Evolutionary conservation across 2,329 filamentous ascomycete species (phyloP).

Genomic region (Raffaelea albimanens): DNA sequence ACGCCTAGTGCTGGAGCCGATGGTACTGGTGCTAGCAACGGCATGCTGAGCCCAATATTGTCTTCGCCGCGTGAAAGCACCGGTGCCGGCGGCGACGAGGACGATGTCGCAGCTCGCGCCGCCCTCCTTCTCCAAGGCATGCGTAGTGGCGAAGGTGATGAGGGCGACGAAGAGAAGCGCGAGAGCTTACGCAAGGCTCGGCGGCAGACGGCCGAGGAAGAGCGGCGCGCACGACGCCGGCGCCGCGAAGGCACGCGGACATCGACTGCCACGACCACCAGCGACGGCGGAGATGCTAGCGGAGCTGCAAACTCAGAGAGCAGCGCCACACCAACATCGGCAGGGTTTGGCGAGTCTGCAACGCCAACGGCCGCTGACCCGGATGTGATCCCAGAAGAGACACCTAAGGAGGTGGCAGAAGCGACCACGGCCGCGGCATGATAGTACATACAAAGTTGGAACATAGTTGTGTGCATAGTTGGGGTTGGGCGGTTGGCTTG

Average conservation of each 20-base stretch:
- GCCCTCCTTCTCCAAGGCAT: constrained; percentile 78
- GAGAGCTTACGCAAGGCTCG: constrained; percentile 51
- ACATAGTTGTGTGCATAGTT: neutral
- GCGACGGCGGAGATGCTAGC: too few species aligned
- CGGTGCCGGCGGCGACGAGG: constrained; percentile 61
- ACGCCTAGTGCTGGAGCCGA: neutral
- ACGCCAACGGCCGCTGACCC: neutral
- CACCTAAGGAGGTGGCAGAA: neutral
- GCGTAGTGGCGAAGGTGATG: constrained; percentile 52
- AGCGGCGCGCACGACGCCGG: constrained; percentile 57
- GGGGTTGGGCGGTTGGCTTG: neutral
- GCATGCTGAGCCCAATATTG: constrained; percentile 40
- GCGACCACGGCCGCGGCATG: neutral
- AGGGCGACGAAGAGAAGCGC: constrained; percentile 42
- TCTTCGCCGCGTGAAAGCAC: constrained; percentile 35
- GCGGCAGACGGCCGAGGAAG: constrained; percentile 70
- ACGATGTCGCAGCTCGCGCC: constrained; percentile 79
- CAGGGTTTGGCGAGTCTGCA: constrained; percentile 5
- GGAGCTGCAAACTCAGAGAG: neutral
- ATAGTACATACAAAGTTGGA: neutral
- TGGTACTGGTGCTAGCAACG: constrained; percentile 35
- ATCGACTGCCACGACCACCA: neutral
- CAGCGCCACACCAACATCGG: constrained; percentile 2
- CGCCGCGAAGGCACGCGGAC: constrained; percentile 49
- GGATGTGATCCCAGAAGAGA: neutral